Base-by-base conservation (phyloP, 805 yeast species). In the Komagataella phaffii region DNA sequence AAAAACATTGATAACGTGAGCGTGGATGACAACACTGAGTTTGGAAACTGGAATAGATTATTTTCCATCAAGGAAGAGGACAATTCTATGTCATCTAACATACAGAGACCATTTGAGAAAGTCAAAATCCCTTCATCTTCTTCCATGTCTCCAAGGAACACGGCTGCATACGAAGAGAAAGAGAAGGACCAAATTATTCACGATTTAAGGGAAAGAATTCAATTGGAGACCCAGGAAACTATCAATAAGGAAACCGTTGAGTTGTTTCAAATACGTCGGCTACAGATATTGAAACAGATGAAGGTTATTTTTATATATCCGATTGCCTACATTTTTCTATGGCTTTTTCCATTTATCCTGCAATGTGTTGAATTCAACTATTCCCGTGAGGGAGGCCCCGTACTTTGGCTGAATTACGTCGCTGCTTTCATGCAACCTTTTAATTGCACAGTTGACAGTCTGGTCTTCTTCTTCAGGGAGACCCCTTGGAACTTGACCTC, bases 231-330 rank as follows among this genome's bases (percentile, higher is more conserved):
- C 21, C 69, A 65, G 53, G 53, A 61, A 36, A 53, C 59, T 18
- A 67, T 85, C 53, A 87, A 83, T 55, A 72, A 72, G 40, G 83
- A 82, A 51, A 78, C 82, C 50, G 73, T 85, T 63, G 74, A 70
- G 44, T 74, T 74, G 53, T 81, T 88, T 63, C 76, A 83, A 53
- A 68, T 74, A 44, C 71, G 93, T 17, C 81, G 88, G 56, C 66
- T 74, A 24, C 75, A 77, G 55, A 85, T 89, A 50, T 80, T 83
- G 61, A 80, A 81, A 52, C 96, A 89, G 66, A 80, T 87, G 76
- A 81, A 81, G 59, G 74, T 83, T 36, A 83, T 89, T 49, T 88
- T 89, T 64, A 73, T 89, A 48, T 89, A 89, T 62, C 97, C 97
- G 3, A 68, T 84, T 46, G 84, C 95, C 2, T 89, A 88, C 64